Conservation (phyloP, 805 yeast species). For the Yarrowia sp. region DNA sequence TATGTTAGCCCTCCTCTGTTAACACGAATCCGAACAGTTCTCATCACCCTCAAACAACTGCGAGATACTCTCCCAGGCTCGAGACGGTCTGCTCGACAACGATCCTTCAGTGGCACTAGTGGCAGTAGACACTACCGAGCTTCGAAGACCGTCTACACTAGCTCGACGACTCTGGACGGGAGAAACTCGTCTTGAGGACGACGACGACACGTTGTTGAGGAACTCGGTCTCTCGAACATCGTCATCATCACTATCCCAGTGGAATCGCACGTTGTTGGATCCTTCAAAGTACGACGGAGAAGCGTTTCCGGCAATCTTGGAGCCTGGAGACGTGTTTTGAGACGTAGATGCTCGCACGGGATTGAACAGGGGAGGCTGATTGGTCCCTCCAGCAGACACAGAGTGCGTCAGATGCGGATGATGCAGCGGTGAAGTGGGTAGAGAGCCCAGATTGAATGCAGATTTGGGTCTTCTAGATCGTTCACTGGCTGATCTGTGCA, state of each 20-base stretch:
- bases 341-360: not conserved
- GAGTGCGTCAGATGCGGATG: slow-evolving; percentile 15
- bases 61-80: slow-evolving; percentile 15
- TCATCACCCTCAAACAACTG: slow-evolving; percentile 20
- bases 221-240: slow-evolving; percentile 20
- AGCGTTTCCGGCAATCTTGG: not conserved
- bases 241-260: slow-evolving; percentile 24
- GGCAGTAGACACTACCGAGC: not conserved
- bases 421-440: slow-evolving; percentile 8
- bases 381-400: not conserved
- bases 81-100: not conserved
- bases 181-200: not conserved
- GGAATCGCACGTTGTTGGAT: slow-evolving; percentile 4
- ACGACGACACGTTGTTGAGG: not conserved
- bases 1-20: not conserved
- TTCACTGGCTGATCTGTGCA: not conserved
- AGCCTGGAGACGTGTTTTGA: not conserved
- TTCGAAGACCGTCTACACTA: not conserved
- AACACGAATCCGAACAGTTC: slow-evolving; percentile 18
- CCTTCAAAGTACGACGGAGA: slow-evolving; percentile 16
- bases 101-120: not conserved
- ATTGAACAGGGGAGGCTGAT: not conserved
- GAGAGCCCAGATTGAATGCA: slow-evolving; percentile 11
- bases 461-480: not conserved
- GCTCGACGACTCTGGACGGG: slow-evolving; percentile 2